Conservation (phyloP, 176 grass and related monocot species). For the Musa troglodytarum region DNA sequence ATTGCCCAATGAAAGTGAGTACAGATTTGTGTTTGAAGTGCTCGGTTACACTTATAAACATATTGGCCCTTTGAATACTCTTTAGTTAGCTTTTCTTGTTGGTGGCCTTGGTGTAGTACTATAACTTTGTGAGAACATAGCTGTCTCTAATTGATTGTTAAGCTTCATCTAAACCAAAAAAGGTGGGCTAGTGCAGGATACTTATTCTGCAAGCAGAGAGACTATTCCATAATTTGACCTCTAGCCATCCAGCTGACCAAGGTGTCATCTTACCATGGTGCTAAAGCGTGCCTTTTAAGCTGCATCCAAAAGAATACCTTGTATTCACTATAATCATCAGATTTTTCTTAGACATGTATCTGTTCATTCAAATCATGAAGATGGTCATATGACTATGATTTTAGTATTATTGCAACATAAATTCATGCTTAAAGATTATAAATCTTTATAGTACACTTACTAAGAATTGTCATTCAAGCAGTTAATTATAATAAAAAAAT, state of each 20-base stretch:
- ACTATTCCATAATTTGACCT: too few relatives aligned
- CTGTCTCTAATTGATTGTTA: background rate
- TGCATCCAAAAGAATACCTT: too few relatives aligned
- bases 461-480: background rate
- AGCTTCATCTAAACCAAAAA: background rate
- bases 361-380: background rate
- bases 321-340: background rate
- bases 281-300: too few relatives aligned
- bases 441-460: background rate
- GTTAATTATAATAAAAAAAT: background rate
- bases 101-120: background rate
- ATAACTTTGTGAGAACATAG: background rate
- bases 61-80: background rate
- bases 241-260: too few relatives aligned
- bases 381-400: background rate
- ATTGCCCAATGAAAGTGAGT: too few relatives aligned
- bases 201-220: too few relatives aligned
- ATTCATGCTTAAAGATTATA: background rate
- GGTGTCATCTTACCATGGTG: too few relatives aligned
- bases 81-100: background rate
- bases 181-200: too few relatives aligned
- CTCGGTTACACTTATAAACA: too few relatives aligned
- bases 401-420: background rate
- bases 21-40: too few relatives aligned
- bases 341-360: background rate